phyloP scores from a whole-genome alignment of 352 stramenopile species.

The Pythium insidiosum region DNA sequence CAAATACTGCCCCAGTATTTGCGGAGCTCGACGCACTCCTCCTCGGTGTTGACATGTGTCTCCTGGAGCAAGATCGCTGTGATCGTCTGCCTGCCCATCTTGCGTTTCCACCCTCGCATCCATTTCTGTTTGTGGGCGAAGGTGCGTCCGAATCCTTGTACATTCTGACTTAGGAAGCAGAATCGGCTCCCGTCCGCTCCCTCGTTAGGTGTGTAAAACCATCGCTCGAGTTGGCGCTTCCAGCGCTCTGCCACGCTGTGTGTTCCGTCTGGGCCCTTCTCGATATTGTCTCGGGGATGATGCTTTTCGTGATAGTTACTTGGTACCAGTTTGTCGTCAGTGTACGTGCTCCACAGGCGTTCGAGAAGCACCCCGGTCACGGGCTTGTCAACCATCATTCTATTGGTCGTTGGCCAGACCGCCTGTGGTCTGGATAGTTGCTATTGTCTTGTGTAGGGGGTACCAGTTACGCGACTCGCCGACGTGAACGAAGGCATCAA shows the following conservation, averaged over 20 bases:
- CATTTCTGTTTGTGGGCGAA: background rate
- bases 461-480: background rate
- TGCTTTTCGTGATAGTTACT: too few species aligned
- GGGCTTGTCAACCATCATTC: too few species aligned
- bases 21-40: background rate
- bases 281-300: too few species aligned
- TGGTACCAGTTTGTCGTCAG: too few species aligned
- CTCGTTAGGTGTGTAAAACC: background rate
- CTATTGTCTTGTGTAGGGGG: background rate
- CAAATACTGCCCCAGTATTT: background rate
- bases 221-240: background rate
- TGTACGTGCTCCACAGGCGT: too few species aligned
- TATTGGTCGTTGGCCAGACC: too few species aligned
- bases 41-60: background rate
- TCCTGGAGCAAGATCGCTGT: background rate
- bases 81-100: background rate
- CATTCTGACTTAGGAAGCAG: background rate
- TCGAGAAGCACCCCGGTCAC: too few species aligned
- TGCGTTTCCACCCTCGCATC: background rate
- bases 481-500: background rate
- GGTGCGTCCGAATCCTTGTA: background rate
- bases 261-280: background rate
- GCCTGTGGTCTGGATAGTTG: background rate
- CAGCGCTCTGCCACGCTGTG: background rate
- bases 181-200: background rate